These are phyloP conservation scores for Schwanniomyces polymorphus DNA, from an alignment of 805 yeast genomes.

Conservation along the genomic window DNA sequence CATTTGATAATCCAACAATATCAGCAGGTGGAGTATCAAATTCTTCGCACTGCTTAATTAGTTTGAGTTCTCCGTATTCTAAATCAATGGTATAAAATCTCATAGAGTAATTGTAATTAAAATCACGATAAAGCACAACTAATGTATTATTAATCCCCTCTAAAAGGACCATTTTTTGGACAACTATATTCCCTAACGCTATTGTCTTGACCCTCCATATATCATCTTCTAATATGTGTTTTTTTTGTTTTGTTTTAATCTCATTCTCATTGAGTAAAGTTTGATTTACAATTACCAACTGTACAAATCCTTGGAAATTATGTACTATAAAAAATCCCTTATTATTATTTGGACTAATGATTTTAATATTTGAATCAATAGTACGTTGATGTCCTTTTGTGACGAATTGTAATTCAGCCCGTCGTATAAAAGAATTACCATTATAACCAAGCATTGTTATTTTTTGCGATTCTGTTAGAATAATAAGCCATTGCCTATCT, in stretches of 20 bases:
- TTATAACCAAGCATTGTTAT: constrained; percentile 11
- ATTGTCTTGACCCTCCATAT: constrained; percentile 8
- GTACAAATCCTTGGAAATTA: constrained; percentile 16
- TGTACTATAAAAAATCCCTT: constrained; percentile 19
- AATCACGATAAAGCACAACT: constrained; percentile 34
- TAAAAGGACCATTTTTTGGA: constrained; percentile 14
- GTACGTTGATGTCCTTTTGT: constrained; percentile 22
- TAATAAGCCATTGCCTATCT: constrained; percentile 11
- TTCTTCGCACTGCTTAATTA: constrained; percentile 23
- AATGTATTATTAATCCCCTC: constrained; percentile 5
- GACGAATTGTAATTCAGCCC: constrained; percentile 10
- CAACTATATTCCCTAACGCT: constrained; percentile 18
- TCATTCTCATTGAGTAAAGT: neutral
- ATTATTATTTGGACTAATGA: constrained; percentile 8
- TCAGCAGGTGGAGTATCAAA: constrained; percentile 31
- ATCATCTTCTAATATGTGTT: neutral
- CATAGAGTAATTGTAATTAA: constrained; percentile 30
- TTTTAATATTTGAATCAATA: constrained; percentile 15
- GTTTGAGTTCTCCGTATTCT: constrained; percentile 2
- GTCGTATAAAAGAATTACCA: constrained; percentile 6
- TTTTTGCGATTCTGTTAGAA: constrained; percentile 11
- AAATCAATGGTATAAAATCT: constrained; percentile 24
- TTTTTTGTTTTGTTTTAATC: constrained; percentile 2
- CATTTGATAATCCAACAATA: constrained; percentile 16
- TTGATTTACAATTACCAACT: constrained; percentile 10